Evolutionary conservation across 2,329 filamentous ascomycete genomes (phyloP), one percentile per base, ranked within the genome.

Genomic region (Hypoxylon sp.): DNA sequence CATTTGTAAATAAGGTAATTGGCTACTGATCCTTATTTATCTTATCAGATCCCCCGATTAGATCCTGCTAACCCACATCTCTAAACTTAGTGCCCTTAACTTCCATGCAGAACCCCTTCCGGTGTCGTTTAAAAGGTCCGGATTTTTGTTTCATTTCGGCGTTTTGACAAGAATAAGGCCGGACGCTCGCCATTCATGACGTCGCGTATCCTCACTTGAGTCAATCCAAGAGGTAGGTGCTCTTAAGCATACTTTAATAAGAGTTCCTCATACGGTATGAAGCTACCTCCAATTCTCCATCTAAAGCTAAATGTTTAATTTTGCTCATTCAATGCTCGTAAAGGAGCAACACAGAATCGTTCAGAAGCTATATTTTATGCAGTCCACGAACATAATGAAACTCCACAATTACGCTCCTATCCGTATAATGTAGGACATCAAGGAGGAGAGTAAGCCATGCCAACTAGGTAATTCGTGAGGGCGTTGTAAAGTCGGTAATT

Each of bases 21-120:
- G 66, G 66, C 14, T 59, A 63, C 37, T 43, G 60, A 63, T 63
- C 52, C 5, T 46, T 14, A 43, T 57, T 34, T 59, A 69, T 67
- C 67, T 69, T 69, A 69, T 69, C 67, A 61, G 64, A 69, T 68
- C 64, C 43, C 45, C 61, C 56, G 67, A 67, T 69, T 62, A 67
- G 64, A 69, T 69, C 34, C 29, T 3, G 9, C n/a, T 2, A 30
- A 14, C 34, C 53, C 48, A 51, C 56, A 52, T 53, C 41, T 27
- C 19, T 23, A 27, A n/a, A 43, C 12, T 14, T 32, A 30, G 9
- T 19, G 30, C 6, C 47, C 29, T 34, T 11, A 51, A 23, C 8
- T 23, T n/a, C 4, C 21, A 52, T 16, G 9, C 29, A 1, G 16
- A n/a, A 34, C 34, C 14, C 19, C 21, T 19, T 27, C 25, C 25